Evolutionary conservation across 1,284 basidiomycete genomes (phyloP).

Genomic region (Ganoderma lingzhi): DNA sequence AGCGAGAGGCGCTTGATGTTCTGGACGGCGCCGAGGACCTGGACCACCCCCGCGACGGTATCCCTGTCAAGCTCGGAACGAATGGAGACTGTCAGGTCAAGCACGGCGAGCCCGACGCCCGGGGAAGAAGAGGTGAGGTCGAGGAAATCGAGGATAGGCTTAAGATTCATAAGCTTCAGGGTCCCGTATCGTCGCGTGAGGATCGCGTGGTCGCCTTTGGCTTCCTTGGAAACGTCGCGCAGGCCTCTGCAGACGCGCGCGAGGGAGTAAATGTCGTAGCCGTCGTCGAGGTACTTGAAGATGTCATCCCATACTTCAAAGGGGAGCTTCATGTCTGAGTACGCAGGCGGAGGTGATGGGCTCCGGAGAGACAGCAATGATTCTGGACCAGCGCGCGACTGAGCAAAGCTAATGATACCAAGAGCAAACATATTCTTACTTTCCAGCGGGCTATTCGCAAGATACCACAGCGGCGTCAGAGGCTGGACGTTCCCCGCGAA

Average conservation of each 20-base stretch:
- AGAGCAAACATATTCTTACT: neutral
- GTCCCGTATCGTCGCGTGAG: neutral
- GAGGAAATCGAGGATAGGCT: conserved; percentile 8
- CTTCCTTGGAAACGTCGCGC: conserved; percentile 8
- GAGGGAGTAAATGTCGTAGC: conserved; percentile 22
- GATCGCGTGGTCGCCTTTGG: conserved; percentile 11
- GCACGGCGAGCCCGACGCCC: conserved; percentile 3
- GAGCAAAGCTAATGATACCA: neutral
- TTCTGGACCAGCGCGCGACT: neutral
- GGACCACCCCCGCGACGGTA: neutral
- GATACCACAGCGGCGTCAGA: conserved; percentile 8
- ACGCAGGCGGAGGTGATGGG: neutral
- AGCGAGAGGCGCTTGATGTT: conserved; percentile 15
- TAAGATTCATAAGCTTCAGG: neutral
- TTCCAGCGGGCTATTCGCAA: neutral
- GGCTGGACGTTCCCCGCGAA: neutral
- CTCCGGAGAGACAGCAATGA: neutral
- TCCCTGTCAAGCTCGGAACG: neutral
- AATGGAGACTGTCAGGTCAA: conserved; percentile 11
- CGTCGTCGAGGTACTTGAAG: conserved; percentile 16
- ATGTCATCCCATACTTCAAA: conserved; percentile 19
- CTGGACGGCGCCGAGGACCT: conserved; percentile 2
- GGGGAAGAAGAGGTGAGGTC: neutral
- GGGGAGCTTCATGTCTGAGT: conserved; percentile 16
- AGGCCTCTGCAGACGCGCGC: conserved; percentile 19